Evolutionary conservation across 306 rosid species (phyloP).

Genomic region (Hippophae rhamnoides): DNA sequence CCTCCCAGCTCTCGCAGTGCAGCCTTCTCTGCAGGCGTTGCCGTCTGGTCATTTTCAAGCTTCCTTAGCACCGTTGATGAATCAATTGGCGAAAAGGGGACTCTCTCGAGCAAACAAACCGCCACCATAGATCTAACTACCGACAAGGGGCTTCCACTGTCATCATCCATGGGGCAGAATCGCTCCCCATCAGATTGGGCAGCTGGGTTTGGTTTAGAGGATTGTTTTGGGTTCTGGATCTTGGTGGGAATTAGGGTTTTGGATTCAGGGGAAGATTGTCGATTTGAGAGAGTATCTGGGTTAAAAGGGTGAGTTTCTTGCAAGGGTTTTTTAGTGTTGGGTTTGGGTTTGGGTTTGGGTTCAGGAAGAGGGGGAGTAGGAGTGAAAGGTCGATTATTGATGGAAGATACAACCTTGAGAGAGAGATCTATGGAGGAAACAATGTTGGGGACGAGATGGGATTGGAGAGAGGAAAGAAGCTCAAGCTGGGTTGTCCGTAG

Average conservation of each 20-base stretch:
- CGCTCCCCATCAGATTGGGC: slow-evolving; percentile 17
- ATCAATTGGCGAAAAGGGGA: slow-evolving; percentile 77
- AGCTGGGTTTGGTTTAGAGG: slow-evolving; percentile 12
- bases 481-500: slow-evolving; percentile 69
- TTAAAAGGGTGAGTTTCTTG: slow-evolving; percentile 13
- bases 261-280: slow-evolving; percentile 17
- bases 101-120: slow-evolving; percentile 60
- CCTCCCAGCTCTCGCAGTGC: slow-evolving; percentile 77
- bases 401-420: slow-evolving; percentile 62
- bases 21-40: slow-evolving; percentile 48
- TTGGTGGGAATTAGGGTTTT: slow-evolving; percentile 17
- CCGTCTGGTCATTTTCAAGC: slow-evolving; percentile 62
- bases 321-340: slow-evolving; percentile 14
- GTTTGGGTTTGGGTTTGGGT: slow-evolving; percentile 37
- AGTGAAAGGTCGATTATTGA: slow-evolving; percentile 60
- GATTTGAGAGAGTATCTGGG: slow-evolving; percentile 17
- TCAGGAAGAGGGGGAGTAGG: slow-evolving; percentile 66
- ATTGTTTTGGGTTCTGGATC: slow-evolving; percentile 21
- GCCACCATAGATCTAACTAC: slow-evolving; percentile 84
- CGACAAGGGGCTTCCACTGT: slow-evolving; percentile 46
- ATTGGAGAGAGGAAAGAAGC: slow-evolving; percentile 58
- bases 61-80: slow-evolving; percentile 78
- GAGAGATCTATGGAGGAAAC: slow-evolving; percentile 81
- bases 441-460: slow-evolving; percentile 45
- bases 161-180: slow-evolving; percentile 21